Base-by-base conservation (phyloP, 2,329 filamentous ascomycete species). In the Fusarium sp. region DNA sequence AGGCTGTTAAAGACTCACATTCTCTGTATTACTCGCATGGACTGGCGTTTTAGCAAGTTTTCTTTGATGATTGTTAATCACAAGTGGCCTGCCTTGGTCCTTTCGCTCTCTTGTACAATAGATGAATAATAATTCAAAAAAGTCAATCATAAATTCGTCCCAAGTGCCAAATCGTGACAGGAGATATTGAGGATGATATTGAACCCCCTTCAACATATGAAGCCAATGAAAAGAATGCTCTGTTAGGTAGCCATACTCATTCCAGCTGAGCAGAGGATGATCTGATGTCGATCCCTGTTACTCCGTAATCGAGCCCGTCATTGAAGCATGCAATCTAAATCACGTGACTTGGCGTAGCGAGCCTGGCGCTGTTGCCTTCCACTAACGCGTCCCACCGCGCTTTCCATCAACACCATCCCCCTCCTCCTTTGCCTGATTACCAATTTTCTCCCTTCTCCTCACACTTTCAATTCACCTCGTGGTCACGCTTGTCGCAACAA, bases 261-360 rank as follows among this genome's bases (percentile, higher is more conserved):
- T 35, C n/a, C 11, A 35, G 20, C 33, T 37, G 54, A 14, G 31
- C 22, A n/a, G 52, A 57, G 69, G 41, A 45, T 74, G 59, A 22
- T 43, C 50, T 74, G 59, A 27, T 43, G 54, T 24, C n/a, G 31
- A 31, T 10, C 29, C 29, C 52, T 56, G 31, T 29, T 29, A 29
- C 2, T 29, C 27, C 27, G 27, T 24, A 22, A 48, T 48, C 14
- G 14, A 24, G 22, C 8, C 24, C 10, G 33, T 39, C 33, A 39
- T 27, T 29, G 56, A 58, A 27, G 8, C 45, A 59, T 11, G 39
- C 10, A 20, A 18, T 27, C 20, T 20, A 52, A 8, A 6, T 54
- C 83, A 85, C 81, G 81, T 85, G 83, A 81, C 41, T 78, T 84
- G 83, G 83, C 83, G 83, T 84, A 66, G 57, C 61, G 50, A 63